Evolutionary conservation across 805 yeast species (phyloP).

Genomic region (Saturnispora quitensis): DNA sequence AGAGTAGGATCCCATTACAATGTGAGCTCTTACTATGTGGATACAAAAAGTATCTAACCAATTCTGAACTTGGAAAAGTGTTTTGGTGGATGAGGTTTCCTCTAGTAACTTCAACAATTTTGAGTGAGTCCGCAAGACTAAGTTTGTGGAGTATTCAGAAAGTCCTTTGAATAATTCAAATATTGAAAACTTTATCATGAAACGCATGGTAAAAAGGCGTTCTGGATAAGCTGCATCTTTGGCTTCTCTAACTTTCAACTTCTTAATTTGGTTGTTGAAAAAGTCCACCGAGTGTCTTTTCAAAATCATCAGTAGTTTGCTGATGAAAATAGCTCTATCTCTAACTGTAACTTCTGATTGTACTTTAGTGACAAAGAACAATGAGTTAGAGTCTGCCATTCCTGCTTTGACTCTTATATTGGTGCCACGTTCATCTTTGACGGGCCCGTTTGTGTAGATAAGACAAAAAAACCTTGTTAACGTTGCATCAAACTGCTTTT

Average conservation of each 20-base stretch:
- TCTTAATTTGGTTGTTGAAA: constrained; percentile 33
- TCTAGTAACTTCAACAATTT: constrained; percentile 34
- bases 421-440: constrained; percentile 1
- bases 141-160: constrained; percentile 39
- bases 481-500: constrained; percentile 22
- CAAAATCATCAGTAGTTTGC: constrained; percentile 29
- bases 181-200: constrained; percentile 41
- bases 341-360: constrained; percentile 4
- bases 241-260: constrained; percentile 31
- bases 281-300: constrained; percentile 36
- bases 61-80: constrained; percentile 31
- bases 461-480: constrained; percentile 8
- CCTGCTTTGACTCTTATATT: constrained; percentile 1
- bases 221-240: constrained; percentile 19
- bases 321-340: constrained; percentile 24
- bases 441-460: constrained; percentile 6
- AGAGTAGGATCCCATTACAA: constrained; percentile 50
- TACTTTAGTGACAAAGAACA: constrained; percentile 5
- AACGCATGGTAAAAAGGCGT: constrained; percentile 38
- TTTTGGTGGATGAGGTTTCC: constrained; percentile 13
- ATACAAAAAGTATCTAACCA: constrained; percentile 53
- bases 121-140: constrained; percentile 47
- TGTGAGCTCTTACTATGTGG: constrained; percentile 52
- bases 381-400: constrained; percentile 2
- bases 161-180: constrained; percentile 40